phyloP scores from a whole-genome alignment of 768 basidiomycete species.

The Multifurca ochricompacta region DNA sequence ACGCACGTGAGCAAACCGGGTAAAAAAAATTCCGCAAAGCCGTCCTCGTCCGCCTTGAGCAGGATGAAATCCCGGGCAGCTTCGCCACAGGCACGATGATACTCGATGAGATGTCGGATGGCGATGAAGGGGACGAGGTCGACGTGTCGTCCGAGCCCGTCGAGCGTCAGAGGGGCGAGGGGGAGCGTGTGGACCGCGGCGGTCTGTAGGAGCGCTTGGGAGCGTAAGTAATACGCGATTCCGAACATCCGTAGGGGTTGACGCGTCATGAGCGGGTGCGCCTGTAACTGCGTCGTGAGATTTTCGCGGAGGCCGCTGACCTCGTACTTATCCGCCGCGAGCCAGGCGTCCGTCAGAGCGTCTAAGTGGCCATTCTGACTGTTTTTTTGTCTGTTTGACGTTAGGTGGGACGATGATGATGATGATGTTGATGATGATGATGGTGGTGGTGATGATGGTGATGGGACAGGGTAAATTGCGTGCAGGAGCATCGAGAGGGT shows the following conservation, averaged over 20 bases:
- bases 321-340: conserved; percentile 5
- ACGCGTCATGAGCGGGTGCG: neutral
- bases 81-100: neutral
- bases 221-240: neutral
- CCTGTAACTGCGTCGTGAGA: neutral
- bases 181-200: conserved; percentile 1
- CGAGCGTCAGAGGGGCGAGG: conserved; percentile 1
- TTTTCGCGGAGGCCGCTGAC: neutral
- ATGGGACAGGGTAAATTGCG: neutral
- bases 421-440: too few species aligned
- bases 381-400: neutral
- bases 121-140: conserved; percentile 9
- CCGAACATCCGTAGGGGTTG: conserved; percentile 5
- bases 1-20: neutral
- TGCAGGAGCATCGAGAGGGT: neutral
- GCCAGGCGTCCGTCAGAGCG: neutral
- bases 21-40: conserved; percentile 1
- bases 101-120: conserved; percentile 3
- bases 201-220: neutral
- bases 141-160: conserved; percentile 2
- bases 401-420: neutral
- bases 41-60: conserved; percentile 1
- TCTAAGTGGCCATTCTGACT: neutral
- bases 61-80: neutral
- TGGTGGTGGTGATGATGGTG: too few species aligned